A percentile compares a stretch with the other conserved stretches of the same genome.
These are phyloP conservation scores for Cruciata laevipes DNA, from an alignment of 257 asterid genomes.

Conservation along the genomic window DNA sequence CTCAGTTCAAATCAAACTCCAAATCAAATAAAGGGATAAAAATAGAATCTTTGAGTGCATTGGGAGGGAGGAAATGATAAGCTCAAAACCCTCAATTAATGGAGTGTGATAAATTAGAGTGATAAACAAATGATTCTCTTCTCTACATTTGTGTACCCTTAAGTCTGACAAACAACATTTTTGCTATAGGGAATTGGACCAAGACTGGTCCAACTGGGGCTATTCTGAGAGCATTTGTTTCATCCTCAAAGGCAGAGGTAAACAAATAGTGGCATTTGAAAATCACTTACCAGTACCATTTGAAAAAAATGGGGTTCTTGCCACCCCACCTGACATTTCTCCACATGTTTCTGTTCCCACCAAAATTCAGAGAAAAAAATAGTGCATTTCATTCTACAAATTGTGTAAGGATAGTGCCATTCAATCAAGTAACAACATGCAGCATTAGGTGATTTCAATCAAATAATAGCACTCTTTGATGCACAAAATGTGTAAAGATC, in stretches of 20 bases:
- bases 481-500: too few relatives aligned
- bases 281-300: not conserved
- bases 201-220: conserved; percentile 57
- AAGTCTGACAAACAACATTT: conserved; percentile 39
- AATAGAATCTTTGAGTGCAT: conserved; percentile 20
- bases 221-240: conserved; percentile 14
- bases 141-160: conserved; percentile 19
- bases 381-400: too few relatives aligned
- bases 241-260: not conserved
- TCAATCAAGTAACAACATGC: too few relatives aligned
- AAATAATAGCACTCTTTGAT: too few relatives aligned
- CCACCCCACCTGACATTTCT: conserved; percentile 6
- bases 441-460: too few relatives aligned
- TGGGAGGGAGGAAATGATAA: conserved; percentile 30
- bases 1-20: conserved; percentile 15
- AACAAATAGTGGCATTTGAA: not conserved
- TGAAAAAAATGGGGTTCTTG: not conserved
- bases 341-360: conserved; percentile 5
- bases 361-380: too few relatives aligned
- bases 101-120: not conserved
- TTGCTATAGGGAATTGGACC: conserved; percentile 60
- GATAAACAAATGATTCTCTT: conserved; percentile 9
- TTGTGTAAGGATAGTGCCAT: too few relatives aligned
- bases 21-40: conserved; percentile 28
- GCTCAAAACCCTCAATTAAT: conserved; percentile 2